Percentiles rank a stretch among this genome's conserved stretches.
These are phyloP conservation scores for Nannizziopsis arthrosporioides DNA, from an alignment of 2,329 filamentous ascomycete genomes.

Conservation along the genomic window DNA sequence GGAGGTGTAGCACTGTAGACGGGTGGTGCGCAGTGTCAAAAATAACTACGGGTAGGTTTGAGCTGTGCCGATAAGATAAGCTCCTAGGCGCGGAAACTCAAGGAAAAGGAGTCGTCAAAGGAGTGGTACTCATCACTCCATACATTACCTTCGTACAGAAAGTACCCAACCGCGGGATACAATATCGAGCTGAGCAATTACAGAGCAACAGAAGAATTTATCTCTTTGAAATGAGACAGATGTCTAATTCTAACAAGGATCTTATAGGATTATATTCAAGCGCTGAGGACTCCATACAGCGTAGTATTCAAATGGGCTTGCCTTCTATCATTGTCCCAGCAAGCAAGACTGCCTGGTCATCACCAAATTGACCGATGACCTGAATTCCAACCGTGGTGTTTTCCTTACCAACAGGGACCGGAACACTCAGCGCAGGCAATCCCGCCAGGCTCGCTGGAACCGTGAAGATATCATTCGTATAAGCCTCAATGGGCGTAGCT, in stretches of 20 bases:
- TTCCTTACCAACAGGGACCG: conserved; percentile 35
- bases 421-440: conserved; percentile 76
- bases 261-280: background rate
- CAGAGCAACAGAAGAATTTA: too few species aligned
- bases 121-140: too few species aligned
- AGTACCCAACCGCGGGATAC: too few species aligned
- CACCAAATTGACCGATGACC: conserved; percentile 38
- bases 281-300: background rate
- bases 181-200: too few species aligned
- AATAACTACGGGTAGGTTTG: background rate
- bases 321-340: conserved; percentile 28
- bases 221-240: too few species aligned
- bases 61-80: conserved; percentile 5
- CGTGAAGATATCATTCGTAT: conserved; percentile 91
- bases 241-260: too few species aligned
- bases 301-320: background rate
- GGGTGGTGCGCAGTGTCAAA: background rate
- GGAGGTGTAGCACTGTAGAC: background rate
- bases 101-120: background rate
- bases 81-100: background rate
- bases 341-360: conserved; percentile 33
- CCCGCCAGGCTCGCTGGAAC: conserved; percentile 90
- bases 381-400: conserved; percentile 32
- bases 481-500: conserved; percentile 52
- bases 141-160: too few species aligned